phyloP scores from a whole-genome alignment of 495 filamentous ascomycete species.

The Aspergillus ostianus region DNA sequence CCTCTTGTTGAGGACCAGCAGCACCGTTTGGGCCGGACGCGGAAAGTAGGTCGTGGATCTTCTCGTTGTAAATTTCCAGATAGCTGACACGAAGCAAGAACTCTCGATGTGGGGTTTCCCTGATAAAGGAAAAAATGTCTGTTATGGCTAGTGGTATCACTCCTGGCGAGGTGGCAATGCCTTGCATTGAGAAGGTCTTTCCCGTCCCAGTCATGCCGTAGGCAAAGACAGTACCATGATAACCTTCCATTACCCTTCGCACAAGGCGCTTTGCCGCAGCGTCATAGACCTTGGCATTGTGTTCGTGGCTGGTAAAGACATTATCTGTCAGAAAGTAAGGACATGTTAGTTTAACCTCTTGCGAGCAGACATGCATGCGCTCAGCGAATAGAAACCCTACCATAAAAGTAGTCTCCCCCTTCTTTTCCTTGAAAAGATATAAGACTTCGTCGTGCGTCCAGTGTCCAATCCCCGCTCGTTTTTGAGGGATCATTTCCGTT shows the following conservation, averaged over 20 bases:
- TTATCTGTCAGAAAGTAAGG: constrained; percentile 61
- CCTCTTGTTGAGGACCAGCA: constrained; percentile 62
- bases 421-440: constrained; percentile 85
- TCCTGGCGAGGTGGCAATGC: constrained; percentile 92
- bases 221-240: constrained; percentile 96
- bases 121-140: constrained; percentile 98
- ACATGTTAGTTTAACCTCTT: neutral
- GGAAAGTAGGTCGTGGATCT: constrained; percentile 88
- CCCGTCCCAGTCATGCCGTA: constrained; percentile 99
- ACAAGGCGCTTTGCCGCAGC: constrained; percentile 90
- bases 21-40: constrained; percentile 55
- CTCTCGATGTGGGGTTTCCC: constrained; percentile 91
- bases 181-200: constrained; percentile 99
- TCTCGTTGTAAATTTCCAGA: constrained; percentile 98
- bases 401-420: constrained; percentile 89
- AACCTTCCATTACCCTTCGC: constrained; percentile 96
- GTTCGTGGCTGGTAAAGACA: constrained; percentile 87
- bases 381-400: constrained; percentile 45
- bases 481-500: constrained; percentile 56
- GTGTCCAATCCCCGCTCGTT: constrained; percentile 82
- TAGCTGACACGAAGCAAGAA: constrained; percentile 97
- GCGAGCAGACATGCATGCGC: neutral
- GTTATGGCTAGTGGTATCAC: constrained; percentile 97
- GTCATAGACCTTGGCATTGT: constrained; percentile 94
- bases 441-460: constrained; percentile 79